Evolutionary conservation across 306 rosid species (phyloP).

Genomic region (Gastrolobium bilobum): DNA sequence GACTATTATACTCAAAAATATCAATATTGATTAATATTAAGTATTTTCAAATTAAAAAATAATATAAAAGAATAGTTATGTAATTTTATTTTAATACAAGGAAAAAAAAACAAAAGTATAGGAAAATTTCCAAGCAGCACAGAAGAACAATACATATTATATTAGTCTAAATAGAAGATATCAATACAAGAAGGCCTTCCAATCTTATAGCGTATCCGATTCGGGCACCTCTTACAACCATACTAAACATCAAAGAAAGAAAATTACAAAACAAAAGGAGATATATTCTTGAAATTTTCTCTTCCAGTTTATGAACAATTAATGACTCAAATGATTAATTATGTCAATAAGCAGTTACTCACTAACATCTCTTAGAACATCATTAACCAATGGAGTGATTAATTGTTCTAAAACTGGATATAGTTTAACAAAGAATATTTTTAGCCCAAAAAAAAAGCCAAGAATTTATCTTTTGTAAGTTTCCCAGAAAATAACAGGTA

Average conservation of each 20-base stretch:
- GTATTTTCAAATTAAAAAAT: constrained; percentile 32
- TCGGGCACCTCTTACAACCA: background rate
- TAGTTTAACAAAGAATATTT: background rate
- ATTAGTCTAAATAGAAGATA: constrained; percentile 9
- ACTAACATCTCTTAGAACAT: background rate
- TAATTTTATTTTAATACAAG: constrained; percentile 19
- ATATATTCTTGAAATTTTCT: background rate
- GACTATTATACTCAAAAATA: constrained; percentile 13
- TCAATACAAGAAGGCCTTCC: constrained; percentile 17
- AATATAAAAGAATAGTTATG: constrained; percentile 2
- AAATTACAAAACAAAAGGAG: constrained; percentile 2
- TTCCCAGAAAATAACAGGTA: constrained; percentile 11
- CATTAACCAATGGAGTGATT: constrained; percentile 20
- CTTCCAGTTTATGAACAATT: constrained; percentile 2
- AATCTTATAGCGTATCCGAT: constrained; percentile 1
- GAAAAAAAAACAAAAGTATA: background rate
- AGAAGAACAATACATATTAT: constrained; percentile 13
- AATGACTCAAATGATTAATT: constrained; percentile 25
- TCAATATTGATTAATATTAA: constrained; percentile 15
- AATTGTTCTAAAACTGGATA: constrained; percentile 23
- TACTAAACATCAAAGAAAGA: constrained; percentile 9
- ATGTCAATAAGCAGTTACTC: constrained; percentile 8
- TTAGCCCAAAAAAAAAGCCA: background rate
- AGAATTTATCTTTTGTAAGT: background rate
- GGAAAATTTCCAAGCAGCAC: constrained; percentile 27